phyloP scores from a whole-genome alignment of 2,329 filamentous ascomycete genomes.

The Alternaria tenuissima region DNA sequence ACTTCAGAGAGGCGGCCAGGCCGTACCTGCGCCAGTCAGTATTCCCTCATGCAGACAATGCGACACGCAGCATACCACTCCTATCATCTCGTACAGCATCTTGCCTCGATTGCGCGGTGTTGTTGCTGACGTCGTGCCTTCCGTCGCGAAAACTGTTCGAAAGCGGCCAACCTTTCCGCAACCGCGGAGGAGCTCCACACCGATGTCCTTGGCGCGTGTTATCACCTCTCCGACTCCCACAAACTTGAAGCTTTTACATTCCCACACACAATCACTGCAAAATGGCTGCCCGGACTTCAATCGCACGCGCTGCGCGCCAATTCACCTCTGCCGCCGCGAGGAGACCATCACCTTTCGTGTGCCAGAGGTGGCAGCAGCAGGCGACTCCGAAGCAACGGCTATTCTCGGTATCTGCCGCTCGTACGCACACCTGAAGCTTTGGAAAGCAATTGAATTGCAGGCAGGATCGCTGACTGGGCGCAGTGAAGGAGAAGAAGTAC shows the following conservation, averaged over 20 bases:
- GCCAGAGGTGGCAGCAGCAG: slow-evolving; percentile 39
- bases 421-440: slow-evolving; percentile 30
- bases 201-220: slow-evolving; percentile 14
- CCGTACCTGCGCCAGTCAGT: slow-evolving; percentile 72
- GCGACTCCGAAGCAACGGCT: slow-evolving; percentile 40
- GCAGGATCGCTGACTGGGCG: slow-evolving; percentile 23
- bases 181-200: slow-evolving; percentile 18
- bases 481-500: slow-evolving; percentile 80
- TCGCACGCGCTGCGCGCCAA: slow-evolving; percentile 47
- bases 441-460: slow-evolving; percentile 7
- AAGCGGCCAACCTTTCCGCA: slow-evolving; percentile 31
- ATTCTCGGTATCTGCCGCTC: slow-evolving; percentile 50
- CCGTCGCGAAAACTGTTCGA: slow-evolving; percentile 35
- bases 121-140: slow-evolving; percentile 6
- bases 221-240: slow-evolving; percentile 6
- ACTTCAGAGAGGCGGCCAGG: slow-evolving; percentile 89
- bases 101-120: slow-evolving; percentile 20
- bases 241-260: not conserved
- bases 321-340: slow-evolving; percentile 39
- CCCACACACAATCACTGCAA: slow-evolving; percentile 12
- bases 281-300: slow-evolving; percentile 48
- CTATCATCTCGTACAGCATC: slow-evolving; percentile 98
- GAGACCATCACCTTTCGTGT: slow-evolving; percentile 34
- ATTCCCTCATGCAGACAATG: not conserved
- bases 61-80: slow-evolving; percentile 72